Evolutionary conservation across 371 early-diverging fungal genomes (phyloP).

Genomic region (Apophysomyces ossiformis): DNA sequence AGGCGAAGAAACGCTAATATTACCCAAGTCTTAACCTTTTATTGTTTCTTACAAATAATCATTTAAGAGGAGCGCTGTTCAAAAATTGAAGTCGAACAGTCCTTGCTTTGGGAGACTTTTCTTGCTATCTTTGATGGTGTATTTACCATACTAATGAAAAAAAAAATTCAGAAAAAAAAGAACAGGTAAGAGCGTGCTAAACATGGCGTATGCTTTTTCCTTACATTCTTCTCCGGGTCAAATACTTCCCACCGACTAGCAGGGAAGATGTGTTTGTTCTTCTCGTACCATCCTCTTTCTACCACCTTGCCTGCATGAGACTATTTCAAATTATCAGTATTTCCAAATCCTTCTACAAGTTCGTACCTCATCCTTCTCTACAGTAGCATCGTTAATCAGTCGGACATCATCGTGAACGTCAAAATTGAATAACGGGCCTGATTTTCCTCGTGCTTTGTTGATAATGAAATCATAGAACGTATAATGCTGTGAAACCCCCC

Average conservation of each 20-base stretch:
- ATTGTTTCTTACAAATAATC: background rate
- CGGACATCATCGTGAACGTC: constrained; percentile 95
- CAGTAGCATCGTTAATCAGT: constrained; percentile 80
- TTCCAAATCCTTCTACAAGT: background rate
- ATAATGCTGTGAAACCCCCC: constrained; percentile 65
- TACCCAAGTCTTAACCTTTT: background rate
- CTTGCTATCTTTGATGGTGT: constrained; percentile 67
- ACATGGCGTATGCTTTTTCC: constrained; percentile 14
- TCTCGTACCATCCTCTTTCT: constrained; percentile 93
- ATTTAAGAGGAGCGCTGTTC: constrained; percentile 10
- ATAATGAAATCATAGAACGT: constrained; percentile 97
- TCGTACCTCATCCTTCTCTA: constrained; percentile 85
- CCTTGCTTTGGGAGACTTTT: constrained; percentile 12
- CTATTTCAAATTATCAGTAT: constrained; percentile 29
- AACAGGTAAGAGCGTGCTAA: constrained; percentile 10
- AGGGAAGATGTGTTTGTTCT: constrained; percentile 96
- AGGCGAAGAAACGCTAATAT: too few species aligned
- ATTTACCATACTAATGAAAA: constrained; percentile 73
- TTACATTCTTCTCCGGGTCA: constrained; percentile 83
- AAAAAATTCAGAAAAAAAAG: constrained; percentile 10
- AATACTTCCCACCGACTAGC: constrained; percentile 94
- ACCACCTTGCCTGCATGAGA: constrained; percentile 96
- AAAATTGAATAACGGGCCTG: constrained; percentile 93
- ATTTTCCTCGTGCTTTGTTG: constrained; percentile 95
- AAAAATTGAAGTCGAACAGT: constrained; percentile 8